Evolutionary conservation across 2,329 filamentous ascomycete genomes (phyloP), one percentile per base, ranked within the genome.

Genomic region (Dryadomyces quercus-mongolicae): DNA sequence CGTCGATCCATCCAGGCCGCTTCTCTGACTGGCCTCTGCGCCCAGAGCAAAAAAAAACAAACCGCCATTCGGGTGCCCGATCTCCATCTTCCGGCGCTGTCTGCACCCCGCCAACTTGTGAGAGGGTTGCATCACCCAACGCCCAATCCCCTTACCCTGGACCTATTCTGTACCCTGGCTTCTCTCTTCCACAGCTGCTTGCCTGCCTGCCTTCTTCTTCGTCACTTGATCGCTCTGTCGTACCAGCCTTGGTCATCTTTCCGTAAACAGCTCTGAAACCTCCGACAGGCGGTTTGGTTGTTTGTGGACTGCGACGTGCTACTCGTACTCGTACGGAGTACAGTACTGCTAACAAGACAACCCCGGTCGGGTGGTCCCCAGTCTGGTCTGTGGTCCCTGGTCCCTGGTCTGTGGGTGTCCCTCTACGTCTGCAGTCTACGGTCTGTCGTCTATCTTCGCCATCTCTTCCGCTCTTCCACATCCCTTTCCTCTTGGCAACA

Each of bases 281-380:
- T n/a, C 44, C 31, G 47, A 50, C 51, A 21, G 25, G 49, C 46
- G 46, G 46, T 40, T 53, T 50, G 45, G 38, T 36, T 25, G 40
- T 50, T 53, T 55, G 46, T 53, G 50, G 54, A 46, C 54, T 53
- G 52, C 25, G 25, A 31, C 25, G 25, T 31, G 4, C 25, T 31
- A n/a, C n/a, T n/a, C n/a, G n/a, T n/a, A n/a, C n/a, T n/a, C n/a
- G n/a, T n/a, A n/a, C 25, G 8, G 25, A 31, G 25, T 5, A 31
- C 25, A 31, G 25, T 31, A 55, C 16, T 34, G n/a, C 36, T 40
- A 38, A 22, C n/a, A 9, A 42, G 12, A 42, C n/a, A n/a, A n/a
- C 42, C 42, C 42, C 42, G 42, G 42, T 18, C 42, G 15, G 34
- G 34, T 38, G 34, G 34, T 13, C 34, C 13, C 34, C n/a, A n/a